phyloP scores from a whole-genome alignment of 106 monocot species.

The Amphibolis antarctica region DNA sequence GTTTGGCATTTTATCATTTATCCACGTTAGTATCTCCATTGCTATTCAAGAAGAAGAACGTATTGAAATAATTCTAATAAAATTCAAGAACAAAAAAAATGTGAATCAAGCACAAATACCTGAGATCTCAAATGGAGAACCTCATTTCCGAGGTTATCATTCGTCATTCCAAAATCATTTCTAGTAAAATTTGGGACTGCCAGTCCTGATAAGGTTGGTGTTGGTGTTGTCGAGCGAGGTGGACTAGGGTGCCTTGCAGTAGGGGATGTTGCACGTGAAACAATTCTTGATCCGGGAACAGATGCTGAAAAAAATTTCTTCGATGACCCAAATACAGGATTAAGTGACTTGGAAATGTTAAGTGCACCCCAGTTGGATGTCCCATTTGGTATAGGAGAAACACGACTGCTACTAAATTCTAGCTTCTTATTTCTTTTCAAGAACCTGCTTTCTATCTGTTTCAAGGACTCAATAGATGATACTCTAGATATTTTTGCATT shows the following conservation, averaged over 20 bases:
- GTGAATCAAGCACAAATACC: conserved; percentile 14
- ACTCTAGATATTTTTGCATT: conserved; percentile 44
- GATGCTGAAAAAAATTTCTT: conserved; percentile 92
- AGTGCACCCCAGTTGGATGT: conserved; percentile 53
- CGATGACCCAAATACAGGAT: conserved; percentile 89
- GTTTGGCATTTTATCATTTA: too few species aligned
- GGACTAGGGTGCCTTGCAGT: conserved; percentile 72
- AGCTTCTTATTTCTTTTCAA: conserved; percentile 77
- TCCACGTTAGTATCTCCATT: too few species aligned
- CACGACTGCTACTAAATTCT: conserved; percentile 74
- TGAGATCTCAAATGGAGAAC: conserved; percentile 65
- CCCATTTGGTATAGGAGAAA: conserved; percentile 76
- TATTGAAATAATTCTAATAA: conserved; percentile 1
- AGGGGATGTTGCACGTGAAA: conserved; percentile 88
- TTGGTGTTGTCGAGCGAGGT: conserved; percentile 90
- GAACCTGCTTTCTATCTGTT: conserved; percentile 45
- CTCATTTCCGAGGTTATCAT: conserved; percentile 64
- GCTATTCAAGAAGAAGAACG: not conserved
- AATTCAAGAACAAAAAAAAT: not conserved
- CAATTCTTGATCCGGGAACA: conserved; percentile 95
- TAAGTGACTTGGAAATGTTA: conserved; percentile 71
- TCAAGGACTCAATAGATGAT: conserved; percentile 80
- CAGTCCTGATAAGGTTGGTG: conserved; percentile 77
- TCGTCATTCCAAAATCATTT: conserved; percentile 39
- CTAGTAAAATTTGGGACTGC: conserved; percentile 46